phyloP scores from a whole-genome alignment of 306 rosid species.

The Oxytropis ochrocephala region DNA sequence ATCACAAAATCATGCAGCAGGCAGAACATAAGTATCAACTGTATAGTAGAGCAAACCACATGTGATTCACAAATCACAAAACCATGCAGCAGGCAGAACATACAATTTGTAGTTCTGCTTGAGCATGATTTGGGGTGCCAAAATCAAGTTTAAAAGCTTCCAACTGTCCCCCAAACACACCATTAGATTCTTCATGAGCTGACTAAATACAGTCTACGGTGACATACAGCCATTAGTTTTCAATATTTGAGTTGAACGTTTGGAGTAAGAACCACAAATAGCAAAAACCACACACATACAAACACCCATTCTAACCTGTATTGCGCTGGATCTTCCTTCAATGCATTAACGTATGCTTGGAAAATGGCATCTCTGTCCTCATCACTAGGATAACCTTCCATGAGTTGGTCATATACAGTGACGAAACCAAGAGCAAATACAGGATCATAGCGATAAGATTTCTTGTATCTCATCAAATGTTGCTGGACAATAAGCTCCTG shows the following conservation, averaged over 20 bases:
- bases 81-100: background rate
- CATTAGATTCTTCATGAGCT: background rate
- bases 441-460: constrained; percentile 74
- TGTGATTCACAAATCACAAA: background rate
- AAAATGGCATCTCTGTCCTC: constrained; percentile 85
- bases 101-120: background rate
- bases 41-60: background rate
- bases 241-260: background rate
- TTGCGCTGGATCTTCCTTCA: constrained; percentile 80
- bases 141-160: background rate
- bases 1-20: background rate
- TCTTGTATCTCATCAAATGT: constrained; percentile 91
- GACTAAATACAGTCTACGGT: background rate
- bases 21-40: background rate
- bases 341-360: constrained; percentile 71
- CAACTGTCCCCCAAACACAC: background rate
- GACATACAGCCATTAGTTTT: background rate
- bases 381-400: constrained; percentile 97
- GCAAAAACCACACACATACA: background rate
- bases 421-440: constrained; percentile 92
- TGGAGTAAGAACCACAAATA: background rate
- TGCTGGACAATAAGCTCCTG: constrained; percentile 98
- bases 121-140: background rate
- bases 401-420: constrained; percentile 87
- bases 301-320: constrained; percentile 56